Conservation (phyloP, 257 asterid species). For the Echium plantagineum region DNA sequence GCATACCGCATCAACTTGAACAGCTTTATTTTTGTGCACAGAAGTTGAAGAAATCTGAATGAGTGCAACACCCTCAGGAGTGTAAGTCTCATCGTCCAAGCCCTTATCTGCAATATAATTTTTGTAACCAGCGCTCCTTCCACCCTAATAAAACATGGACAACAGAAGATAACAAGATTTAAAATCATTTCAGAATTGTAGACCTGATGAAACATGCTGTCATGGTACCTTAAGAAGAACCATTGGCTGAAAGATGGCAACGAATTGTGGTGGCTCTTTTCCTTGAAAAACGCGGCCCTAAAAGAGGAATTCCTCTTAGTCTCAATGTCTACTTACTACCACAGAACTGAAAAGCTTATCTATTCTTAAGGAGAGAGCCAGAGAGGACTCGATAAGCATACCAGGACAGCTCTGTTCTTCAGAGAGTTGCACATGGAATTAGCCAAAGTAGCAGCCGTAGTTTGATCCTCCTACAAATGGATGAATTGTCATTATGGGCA, state of each 20-base stretch:
- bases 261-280: constrained; percentile 95
- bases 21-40: constrained; percentile 58
- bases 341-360: not conserved
- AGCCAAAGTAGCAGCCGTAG: constrained; percentile 49
- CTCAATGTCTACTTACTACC: not conserved
- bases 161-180: not conserved
- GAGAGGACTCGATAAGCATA: constrained; percentile 13
- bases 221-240: constrained; percentile 77
- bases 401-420: constrained; percentile 94
- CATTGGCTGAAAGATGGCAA: constrained; percentile 90
- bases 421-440: constrained; percentile 67
- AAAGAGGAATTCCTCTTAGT: constrained; percentile 7
- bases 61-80: constrained; percentile 79
- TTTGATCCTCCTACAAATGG: constrained; percentile 67
- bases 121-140: constrained; percentile 88
- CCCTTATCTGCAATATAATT: constrained; percentile 89
- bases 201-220: not conserved
- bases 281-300: constrained; percentile 94
- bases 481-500: not conserved
- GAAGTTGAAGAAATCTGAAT: constrained; percentile 79
- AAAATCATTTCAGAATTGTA: not conserved
- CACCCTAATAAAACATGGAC: constrained; percentile 60
- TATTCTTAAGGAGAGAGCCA: not conserved
- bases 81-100: constrained; percentile 90
- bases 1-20: constrained; percentile 95